Percentiles rank a stretch among this genome's conserved stretches.
Conservation (phyloP, 306 rosid genomes). For the Pyrus betulifolia region DNA sequence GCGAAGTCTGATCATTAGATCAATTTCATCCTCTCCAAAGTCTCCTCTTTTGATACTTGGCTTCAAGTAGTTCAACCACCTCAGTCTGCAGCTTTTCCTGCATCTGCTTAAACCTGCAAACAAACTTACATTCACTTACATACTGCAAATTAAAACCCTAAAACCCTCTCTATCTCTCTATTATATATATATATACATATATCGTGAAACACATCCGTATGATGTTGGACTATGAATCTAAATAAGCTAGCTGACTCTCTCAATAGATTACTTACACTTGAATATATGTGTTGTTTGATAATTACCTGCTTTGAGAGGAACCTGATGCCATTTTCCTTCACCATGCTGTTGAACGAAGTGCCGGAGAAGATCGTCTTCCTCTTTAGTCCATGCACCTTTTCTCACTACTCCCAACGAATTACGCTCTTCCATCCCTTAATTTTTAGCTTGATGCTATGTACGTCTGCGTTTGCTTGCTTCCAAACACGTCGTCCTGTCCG, state of each 20-base stretch:
- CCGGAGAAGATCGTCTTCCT: not conserved
- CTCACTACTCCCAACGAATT: not conserved
- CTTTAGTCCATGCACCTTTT: not conserved
- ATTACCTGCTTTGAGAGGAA: not conserved
- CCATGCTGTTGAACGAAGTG: not conserved
- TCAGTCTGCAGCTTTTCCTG: constrained; percentile 2
- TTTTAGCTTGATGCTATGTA: too few species aligned
- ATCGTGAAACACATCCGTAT: too few species aligned
- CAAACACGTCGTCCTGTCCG: too few species aligned
- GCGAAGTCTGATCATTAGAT: not conserved
- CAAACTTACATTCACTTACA: not conserved
- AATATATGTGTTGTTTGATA: too few species aligned
- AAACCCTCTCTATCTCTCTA: not conserved
- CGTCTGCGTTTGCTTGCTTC: not conserved
- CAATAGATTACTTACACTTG: too few species aligned
- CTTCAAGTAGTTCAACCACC: constrained; percentile 5
- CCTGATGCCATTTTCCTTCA: not conserved
- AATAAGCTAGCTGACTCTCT: too few species aligned
- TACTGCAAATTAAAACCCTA: not conserved
- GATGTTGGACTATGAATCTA: too few species aligned
- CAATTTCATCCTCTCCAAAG: not conserved
- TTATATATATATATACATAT: too few species aligned
- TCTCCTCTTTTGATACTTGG: constrained; percentile 10
- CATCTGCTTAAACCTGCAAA: not conserved
- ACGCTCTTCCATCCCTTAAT: too few species aligned